Evolutionary conservation across 345 rosid species (phyloP).

Genomic region (Syzygium oleosum): DNA sequence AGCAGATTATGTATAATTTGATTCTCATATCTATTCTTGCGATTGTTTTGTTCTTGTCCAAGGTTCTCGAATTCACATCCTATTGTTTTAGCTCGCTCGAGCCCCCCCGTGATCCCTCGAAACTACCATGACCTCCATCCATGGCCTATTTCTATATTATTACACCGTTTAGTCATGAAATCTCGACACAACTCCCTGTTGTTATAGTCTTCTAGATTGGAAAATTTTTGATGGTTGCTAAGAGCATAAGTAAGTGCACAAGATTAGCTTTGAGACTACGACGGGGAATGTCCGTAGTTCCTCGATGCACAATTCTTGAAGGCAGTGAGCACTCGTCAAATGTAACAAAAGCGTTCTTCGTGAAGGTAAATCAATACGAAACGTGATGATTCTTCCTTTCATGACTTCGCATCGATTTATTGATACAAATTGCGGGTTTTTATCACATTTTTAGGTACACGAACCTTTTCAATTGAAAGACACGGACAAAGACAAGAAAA

Average conservation of each 20-base stretch:
- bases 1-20: background rate
- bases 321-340: background rate
- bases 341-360: accelerated
- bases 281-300: background rate
- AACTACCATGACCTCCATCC: background rate
- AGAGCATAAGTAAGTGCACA: background rate
- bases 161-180: background rate
- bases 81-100: background rate
- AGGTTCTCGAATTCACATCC: background rate
- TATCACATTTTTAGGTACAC: background rate
- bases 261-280: background rate
- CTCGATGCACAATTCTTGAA: background rate
- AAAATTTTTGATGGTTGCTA: background rate
- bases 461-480: background rate
- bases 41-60: background rate
- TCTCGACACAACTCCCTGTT: background rate
- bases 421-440: background rate
- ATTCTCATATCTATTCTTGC: background rate
- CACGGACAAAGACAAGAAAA: background rate
- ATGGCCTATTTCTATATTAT: background rate
- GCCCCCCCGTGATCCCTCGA: background rate
- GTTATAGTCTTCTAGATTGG: background rate
- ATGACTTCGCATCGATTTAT: background rate
- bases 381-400: background rate
- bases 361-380: background rate